These are phyloP conservation scores for Termitomyces sp. DNA, from an alignment of 768 basidiomycete genomes.

Conservation along the genomic window DNA sequence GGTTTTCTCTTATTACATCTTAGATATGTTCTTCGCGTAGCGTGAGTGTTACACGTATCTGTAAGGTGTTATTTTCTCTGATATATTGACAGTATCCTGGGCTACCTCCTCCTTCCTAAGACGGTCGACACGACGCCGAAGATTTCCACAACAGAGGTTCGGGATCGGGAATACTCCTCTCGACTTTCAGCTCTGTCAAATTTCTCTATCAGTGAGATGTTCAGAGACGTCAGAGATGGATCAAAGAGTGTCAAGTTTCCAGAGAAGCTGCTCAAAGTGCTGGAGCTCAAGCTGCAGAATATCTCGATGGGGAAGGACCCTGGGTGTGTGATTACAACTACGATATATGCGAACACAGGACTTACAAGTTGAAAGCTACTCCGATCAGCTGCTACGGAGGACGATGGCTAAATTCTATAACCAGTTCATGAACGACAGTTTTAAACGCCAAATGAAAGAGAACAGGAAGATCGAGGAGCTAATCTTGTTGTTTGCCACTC, in stretches of 20 bases:
- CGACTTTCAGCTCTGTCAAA: slow-evolving; percentile 67
- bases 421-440: slow-evolving; percentile 80
- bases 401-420: slow-evolving; percentile 93
- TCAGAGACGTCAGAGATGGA: slow-evolving; percentile 74
- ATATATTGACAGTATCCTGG: slow-evolving; percentile 53
- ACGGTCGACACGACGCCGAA: slow-evolving; percentile 31
- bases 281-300: slow-evolving; percentile 86
- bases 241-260: slow-evolving; percentile 90
- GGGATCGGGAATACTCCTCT: slow-evolving; percentile 63
- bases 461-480: slow-evolving; percentile 97
- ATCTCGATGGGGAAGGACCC: slow-evolving; percentile 93
- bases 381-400: slow-evolving; percentile 84
- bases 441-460: slow-evolving; percentile 90
- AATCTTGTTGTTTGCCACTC: slow-evolving; percentile 92
- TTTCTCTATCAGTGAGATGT: slow-evolving; percentile 72
- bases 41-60: slow-evolving; percentile 44
- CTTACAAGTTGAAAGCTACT: slow-evolving; percentile 53
- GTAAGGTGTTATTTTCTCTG: neutral
- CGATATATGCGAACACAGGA: neutral
- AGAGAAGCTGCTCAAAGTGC: slow-evolving; percentile 86
- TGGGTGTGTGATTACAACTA: slow-evolving; percentile 50
- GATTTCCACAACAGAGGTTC: slow-evolving; percentile 30
- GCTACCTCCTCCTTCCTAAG: slow-evolving; percentile 67
- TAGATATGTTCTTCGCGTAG: slow-evolving; percentile 81
- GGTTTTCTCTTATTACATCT: slow-evolving; percentile 7